Percentiles rank a stretch among this genome's conserved stretches.
Evolutionary conservation across 1,284 basidiomycete genomes (phyloP).

Genomic region (Papiliotrema terrestris): DNA sequence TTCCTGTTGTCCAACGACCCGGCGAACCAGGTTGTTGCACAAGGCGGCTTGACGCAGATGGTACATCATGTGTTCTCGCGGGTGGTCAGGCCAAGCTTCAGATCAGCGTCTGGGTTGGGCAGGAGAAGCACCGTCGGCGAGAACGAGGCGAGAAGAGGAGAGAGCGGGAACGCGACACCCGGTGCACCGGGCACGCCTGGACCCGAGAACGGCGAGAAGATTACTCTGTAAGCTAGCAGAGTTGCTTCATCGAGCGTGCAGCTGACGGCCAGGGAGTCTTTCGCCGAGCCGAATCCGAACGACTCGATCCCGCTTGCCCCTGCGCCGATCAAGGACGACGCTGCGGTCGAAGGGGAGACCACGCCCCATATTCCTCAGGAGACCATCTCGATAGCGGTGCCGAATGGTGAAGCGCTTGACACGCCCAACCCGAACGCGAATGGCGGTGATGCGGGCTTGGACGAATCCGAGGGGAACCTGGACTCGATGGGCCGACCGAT

Average conservation of each 20-base stretch:
- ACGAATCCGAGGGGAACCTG: constrained; percentile 31
- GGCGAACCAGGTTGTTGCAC: constrained; percentile 92
- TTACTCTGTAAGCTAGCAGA: constrained; percentile 31
- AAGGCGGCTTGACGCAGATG: constrained; percentile 94
- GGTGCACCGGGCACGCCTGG: constrained; percentile 4
- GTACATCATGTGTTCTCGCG: constrained; percentile 90
- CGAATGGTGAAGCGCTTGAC: constrained; percentile 40
- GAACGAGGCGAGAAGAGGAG: constrained; percentile 32
- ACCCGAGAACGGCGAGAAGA: constrained; percentile 11
- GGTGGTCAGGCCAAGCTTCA: constrained; percentile 41
- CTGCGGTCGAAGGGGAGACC: constrained; percentile 1
- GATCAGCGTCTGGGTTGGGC: constrained; percentile 3
- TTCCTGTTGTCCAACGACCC: constrained; percentile 84
- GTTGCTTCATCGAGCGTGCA: too few species aligned
- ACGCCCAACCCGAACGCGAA: constrained; percentile 16
- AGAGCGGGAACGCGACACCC: constrained; percentile 7
- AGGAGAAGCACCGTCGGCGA: constrained; percentile 26
- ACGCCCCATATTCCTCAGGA: constrained; percentile 22
- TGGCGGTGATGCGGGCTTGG: constrained; percentile 4
- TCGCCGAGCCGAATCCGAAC: constrained; percentile 48
- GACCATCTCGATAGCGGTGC: constrained; percentile 38
- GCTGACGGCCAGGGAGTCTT: constrained; percentile 27
- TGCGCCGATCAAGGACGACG: constrained; percentile 9
- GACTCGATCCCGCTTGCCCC: constrained; percentile 42
- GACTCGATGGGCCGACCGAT: constrained; percentile 41